These are phyloP conservation scores for Colletotrichum nymphaeae DNA, from an alignment of 2,329 filamentous ascomycete species.

Conservation along the genomic window DNA sequence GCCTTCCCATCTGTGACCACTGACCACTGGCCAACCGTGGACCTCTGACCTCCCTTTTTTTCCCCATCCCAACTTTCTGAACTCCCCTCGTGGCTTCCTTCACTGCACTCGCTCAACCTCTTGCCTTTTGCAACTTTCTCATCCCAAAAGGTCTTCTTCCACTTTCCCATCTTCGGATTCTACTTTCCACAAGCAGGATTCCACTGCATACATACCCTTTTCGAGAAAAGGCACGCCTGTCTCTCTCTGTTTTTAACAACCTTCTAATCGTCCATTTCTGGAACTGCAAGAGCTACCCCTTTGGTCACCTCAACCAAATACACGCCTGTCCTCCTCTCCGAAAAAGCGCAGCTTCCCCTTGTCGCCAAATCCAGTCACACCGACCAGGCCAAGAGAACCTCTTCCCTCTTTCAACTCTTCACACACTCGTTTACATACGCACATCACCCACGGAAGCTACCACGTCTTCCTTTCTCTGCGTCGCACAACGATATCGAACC, in stretches of 20 bases:
- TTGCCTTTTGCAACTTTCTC: conserved; percentile 13
- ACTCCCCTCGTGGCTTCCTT: conserved; percentile 19
- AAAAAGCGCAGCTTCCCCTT: conserved; percentile 2
- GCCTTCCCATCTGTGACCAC: not conserved
- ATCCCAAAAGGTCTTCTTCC: conserved; percentile 14
- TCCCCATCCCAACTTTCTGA: not conserved
- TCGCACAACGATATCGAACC: not conserved
- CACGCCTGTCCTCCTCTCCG: not conserved
- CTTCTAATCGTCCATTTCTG: conserved; percentile 15
- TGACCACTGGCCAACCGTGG: not conserved
- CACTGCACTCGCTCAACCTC: conserved; percentile 25
- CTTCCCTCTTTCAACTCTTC: conserved; percentile 16
- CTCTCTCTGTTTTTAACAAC: not conserved
- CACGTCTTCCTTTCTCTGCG: conserved; percentile 4
- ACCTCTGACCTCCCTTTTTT: not conserved
- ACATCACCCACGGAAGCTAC: conserved; percentile 16
- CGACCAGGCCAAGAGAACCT: not conserved
- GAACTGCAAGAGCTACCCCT: not conserved
- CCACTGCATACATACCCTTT: conserved; percentile 9
- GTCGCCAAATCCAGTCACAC: not conserved
- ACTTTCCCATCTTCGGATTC: conserved; percentile 3
- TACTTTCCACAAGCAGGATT: conserved; percentile 3
- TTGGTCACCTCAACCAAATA: not conserved
- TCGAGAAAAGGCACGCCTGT: conserved; percentile 12
- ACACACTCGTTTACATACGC: conserved; percentile 30